These are phyloP conservation scores for Arachnopeziza araneosa DNA, from an alignment of 2,329 filamentous ascomycete genomes.

Conservation along the genomic window DNA sequence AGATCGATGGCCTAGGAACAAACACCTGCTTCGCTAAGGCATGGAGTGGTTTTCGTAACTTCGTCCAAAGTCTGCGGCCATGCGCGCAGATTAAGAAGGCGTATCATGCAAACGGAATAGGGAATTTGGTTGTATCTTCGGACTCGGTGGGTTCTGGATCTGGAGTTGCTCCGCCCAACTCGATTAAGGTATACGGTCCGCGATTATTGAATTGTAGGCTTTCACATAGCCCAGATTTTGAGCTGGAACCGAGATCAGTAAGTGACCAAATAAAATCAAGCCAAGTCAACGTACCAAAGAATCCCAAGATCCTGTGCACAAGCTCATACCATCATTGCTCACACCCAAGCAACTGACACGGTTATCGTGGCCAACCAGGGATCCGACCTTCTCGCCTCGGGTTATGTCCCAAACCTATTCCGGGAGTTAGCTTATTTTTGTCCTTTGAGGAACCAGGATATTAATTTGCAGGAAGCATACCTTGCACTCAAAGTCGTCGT, in stretches of 20 bases:
- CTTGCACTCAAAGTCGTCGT: constrained; percentile 99
- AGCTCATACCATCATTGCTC: constrained; percentile 97
- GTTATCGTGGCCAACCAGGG: constrained; percentile 95
- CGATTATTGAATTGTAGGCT: constrained; percentile 14
- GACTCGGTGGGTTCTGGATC: constrained; percentile 15
- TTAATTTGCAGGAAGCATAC: constrained; percentile 46
- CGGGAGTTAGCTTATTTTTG: not conserved
- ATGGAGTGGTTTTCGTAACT: constrained; percentile 40
- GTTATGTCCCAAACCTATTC: constrained; percentile 93
- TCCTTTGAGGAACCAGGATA: not conserved
- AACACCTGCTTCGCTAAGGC: constrained; percentile 28
- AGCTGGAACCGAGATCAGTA: constrained; percentile 50
- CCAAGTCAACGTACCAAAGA: constrained; percentile 68
- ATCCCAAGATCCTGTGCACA: constrained; percentile 99
- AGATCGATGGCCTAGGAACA: constrained; percentile 28
- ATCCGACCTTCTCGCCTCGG: constrained; percentile 93
- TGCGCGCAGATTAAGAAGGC: constrained; percentile 37
- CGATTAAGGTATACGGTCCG: constrained; percentile 19
- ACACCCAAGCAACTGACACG: constrained; percentile 97
- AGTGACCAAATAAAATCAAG: not conserved
- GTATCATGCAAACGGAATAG: constrained; percentile 33
- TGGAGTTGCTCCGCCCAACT: constrained; percentile 22
- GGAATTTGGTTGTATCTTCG: constrained; percentile 29
- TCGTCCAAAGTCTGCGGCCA: constrained; percentile 40
- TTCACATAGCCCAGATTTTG: constrained; percentile 71